Conservation (phyloP, 441 rosid genomes). For the Omphalea diandra region DNA sequence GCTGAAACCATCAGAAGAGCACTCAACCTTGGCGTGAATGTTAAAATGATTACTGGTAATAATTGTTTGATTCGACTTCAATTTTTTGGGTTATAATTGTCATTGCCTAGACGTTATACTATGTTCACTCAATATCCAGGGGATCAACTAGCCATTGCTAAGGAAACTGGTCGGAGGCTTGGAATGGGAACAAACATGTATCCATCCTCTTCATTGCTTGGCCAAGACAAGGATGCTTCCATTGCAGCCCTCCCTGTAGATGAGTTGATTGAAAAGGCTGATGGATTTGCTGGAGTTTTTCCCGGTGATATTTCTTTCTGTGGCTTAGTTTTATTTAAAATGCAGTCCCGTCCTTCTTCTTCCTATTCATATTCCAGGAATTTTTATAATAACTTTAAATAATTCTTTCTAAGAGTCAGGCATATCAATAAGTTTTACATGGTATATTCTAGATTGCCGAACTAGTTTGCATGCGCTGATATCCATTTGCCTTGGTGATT, state of each 20-base stretch:
- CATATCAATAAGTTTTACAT: not conserved
- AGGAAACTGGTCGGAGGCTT: conserved; percentile 91
- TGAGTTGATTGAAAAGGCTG: conserved; percentile 87
- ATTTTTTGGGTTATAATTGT: not conserved
- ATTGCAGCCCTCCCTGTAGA: conserved; percentile 70
- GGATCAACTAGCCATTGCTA: conserved; percentile 87
- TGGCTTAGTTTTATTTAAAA: not conserved
- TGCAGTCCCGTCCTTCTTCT: not conserved
- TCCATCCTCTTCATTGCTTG: conserved; percentile 81
- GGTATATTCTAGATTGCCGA: not conserved
- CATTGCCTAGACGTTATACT: conserved; percentile 5
- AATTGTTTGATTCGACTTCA: not conserved
- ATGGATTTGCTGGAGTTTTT: conserved; percentile 91
- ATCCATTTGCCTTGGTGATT: not conserved
- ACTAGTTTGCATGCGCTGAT: not conserved
- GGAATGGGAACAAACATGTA: conserved; percentile 98
- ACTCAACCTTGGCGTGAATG: conserved; percentile 82
- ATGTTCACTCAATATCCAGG: conserved; percentile 39
- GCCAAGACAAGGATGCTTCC: conserved; percentile 74
- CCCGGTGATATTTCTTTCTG: conserved; percentile 47
- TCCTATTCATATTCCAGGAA: not conserved
- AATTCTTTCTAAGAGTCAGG: not conserved
- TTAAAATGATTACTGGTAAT: conserved; percentile 90
- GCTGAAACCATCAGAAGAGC: conserved; percentile 92
- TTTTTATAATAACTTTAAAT: not conserved